These are phyloP conservation scores for Wickerhamiella hasegawae DNA, from an alignment of 805 yeast genomes.

Conservation along the genomic window DNA sequence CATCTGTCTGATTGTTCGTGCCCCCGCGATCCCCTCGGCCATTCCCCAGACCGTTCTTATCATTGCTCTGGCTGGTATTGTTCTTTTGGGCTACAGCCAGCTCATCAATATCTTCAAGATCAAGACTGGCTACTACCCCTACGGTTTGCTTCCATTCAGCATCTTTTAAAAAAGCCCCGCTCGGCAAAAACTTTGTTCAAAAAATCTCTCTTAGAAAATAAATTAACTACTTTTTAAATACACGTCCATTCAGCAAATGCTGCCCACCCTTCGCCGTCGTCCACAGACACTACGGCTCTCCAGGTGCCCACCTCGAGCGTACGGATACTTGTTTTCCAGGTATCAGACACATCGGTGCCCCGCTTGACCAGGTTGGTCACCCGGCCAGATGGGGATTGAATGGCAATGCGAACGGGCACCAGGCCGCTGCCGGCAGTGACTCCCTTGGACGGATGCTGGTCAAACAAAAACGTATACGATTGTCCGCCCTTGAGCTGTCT, in stretches of 20 bases:
- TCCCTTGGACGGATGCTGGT: slow-evolving; percentile 45
- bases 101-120: slow-evolving; percentile 48
- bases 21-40: slow-evolving; percentile 32
- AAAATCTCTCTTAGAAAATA: neutral
- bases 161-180: neutral
- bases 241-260: slow-evolving; percentile 75
- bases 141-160: slow-evolving; percentile 29
- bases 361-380: slow-evolving; percentile 40
- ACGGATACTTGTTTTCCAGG: slow-evolving; percentile 44
- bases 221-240: neutral
- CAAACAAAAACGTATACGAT: slow-evolving; percentile 47
- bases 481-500: slow-evolving; percentile 38
- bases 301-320: slow-evolving; percentile 65
- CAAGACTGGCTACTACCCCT: slow-evolving; percentile 71
- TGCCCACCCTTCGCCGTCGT: slow-evolving; percentile 66
- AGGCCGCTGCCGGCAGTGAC: slow-evolving; percentile 25
- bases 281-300: slow-evolving; percentile 69
- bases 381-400: slow-evolving; percentile 78
- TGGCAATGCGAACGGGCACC: slow-evolving; percentile 40
- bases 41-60: slow-evolving; percentile 36
- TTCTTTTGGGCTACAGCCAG: slow-evolving; percentile 46
- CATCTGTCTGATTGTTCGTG: slow-evolving; percentile 41
- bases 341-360: slow-evolving; percentile 16
- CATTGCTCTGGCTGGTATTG: slow-evolving; percentile 25
- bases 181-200: neutral